Evolutionary conservation across 495 filamentous ascomycete genomes (phyloP).

Genomic region (Aspergillus sclerotiicarbonarius): DNA sequence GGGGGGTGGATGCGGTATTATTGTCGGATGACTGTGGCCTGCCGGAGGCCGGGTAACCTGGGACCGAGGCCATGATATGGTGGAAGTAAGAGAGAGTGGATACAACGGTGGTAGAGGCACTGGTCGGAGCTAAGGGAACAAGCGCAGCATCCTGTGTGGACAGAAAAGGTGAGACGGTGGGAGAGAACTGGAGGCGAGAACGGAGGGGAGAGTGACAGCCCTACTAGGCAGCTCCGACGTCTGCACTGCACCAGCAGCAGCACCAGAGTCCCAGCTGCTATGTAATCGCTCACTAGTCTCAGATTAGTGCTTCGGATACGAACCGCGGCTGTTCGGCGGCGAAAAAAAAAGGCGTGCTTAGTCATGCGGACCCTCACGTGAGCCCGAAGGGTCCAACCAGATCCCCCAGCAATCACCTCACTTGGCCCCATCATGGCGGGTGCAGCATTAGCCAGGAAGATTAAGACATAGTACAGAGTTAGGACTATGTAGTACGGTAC

Average conservation of each 20-base stretch:
- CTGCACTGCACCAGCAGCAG: background rate
- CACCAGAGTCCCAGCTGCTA: background rate
- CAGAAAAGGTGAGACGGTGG: background rate
- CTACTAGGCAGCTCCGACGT: slow-evolving; percentile 1
- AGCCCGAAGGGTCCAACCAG: background rate
- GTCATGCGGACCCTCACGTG: slow-evolving; percentile 5
- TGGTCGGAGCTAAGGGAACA: slow-evolving; percentile 4
- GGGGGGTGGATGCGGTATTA: slow-evolving; percentile 21
- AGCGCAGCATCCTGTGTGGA: slow-evolving; percentile 16
- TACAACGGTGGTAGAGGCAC: background rate
- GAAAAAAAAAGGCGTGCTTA: background rate
- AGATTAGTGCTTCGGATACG: slow-evolving; percentile 8
- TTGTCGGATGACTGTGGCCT: slow-evolving; percentile 33
- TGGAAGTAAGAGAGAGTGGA: background rate
- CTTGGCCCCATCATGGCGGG: background rate
- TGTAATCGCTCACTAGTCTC: background rate
- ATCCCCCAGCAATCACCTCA: background rate
- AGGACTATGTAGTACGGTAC: too few relatives aligned
- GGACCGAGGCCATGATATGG: slow-evolving; percentile 38
- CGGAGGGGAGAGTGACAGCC: slow-evolving; percentile 1
- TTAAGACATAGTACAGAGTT: too few relatives aligned
- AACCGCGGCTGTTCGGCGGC: slow-evolving; percentile 9
- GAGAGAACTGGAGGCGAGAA: background rate
- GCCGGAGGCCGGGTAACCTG: slow-evolving; percentile 32
- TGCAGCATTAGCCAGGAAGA: too few relatives aligned